Evolutionary conservation across 2,329 filamentous ascomycete genomes (phyloP).

Genomic region (Plectosphaerella cucumerina): DNA sequence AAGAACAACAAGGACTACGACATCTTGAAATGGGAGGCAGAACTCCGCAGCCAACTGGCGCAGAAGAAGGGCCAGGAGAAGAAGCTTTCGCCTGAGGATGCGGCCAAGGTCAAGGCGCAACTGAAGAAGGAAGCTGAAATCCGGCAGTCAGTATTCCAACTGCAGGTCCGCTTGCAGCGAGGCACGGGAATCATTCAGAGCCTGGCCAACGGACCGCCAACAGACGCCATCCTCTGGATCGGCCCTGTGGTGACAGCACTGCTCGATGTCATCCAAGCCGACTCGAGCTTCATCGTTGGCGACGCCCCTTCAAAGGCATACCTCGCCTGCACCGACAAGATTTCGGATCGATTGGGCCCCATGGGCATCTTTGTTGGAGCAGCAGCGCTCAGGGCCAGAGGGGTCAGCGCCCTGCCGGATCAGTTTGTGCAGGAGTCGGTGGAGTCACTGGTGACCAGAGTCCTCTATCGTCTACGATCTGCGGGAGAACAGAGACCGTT

Average conservation of each 20-base stretch:
- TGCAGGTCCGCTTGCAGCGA: slow-evolving; percentile 69
- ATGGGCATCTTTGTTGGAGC: slow-evolving; percentile 81
- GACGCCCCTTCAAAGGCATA: slow-evolving; percentile 75
- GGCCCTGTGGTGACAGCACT: slow-evolving; percentile 72
- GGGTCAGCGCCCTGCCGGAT: slow-evolving; percentile 66
- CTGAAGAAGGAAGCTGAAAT: slow-evolving; percentile 82
- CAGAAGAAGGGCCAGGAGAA: slow-evolving; percentile 88
- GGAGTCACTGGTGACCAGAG: slow-evolving; percentile 77
- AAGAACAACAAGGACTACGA: slow-evolving; percentile 96
- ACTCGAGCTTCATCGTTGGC: slow-evolving; percentile 76
- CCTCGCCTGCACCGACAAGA: slow-evolving; percentile 71
- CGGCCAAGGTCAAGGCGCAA: slow-evolving; percentile 85
- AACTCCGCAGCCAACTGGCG: slow-evolving; percentile 81
- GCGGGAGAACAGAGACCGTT: slow-evolving; percentile 91
- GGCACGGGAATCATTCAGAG: slow-evolving; percentile 83
- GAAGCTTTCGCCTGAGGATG: slow-evolving; percentile 87
- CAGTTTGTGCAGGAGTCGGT: slow-evolving; percentile 76
- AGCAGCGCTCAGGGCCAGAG: slow-evolving; percentile 77
- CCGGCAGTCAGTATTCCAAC: slow-evolving; percentile 63
- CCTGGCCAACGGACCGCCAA: slow-evolving; percentile 83
- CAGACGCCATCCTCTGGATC: slow-evolving; percentile 84
- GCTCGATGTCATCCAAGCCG: slow-evolving; percentile 70
- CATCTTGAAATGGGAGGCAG: slow-evolving; percentile 94
- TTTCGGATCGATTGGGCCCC: slow-evolving; percentile 68
- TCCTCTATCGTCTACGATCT: slow-evolving; percentile 87